Evolutionary conservation across 805 yeast genomes (phyloP).

Genomic region (Candida sakaeoensis): DNA sequence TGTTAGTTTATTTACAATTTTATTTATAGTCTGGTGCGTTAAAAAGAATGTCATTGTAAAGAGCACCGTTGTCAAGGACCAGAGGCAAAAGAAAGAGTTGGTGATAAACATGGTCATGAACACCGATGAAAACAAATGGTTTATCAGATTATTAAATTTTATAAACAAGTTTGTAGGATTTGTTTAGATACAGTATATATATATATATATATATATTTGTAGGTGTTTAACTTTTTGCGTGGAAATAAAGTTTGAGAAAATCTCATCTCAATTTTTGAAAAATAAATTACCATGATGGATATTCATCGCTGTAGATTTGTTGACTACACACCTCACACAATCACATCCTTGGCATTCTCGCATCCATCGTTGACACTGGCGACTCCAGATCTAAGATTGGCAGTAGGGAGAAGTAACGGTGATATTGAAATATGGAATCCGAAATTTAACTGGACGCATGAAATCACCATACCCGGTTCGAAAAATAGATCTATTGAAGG

Average conservation of each 20-base stretch:
- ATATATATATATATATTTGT: background rate
- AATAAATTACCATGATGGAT: conserved; percentile 42
- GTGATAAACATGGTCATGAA: conserved; percentile 41
- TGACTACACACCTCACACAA: conserved; percentile 80
- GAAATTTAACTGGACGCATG: conserved; percentile 75
- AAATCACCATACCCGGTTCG: conserved; percentile 68
- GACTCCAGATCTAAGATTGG: conserved; percentile 58
- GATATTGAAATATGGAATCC: conserved; percentile 97
- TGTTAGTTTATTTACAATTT: conserved; percentile 32
- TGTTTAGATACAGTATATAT: conserved; percentile 17
- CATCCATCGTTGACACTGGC: conserved; percentile 45
- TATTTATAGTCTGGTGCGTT: conserved; percentile 40
- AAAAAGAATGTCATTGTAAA: conserved; percentile 38
- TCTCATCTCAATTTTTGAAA: conserved; percentile 3
- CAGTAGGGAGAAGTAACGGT: conserved; percentile 92
- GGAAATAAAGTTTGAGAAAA: too few relatives aligned
- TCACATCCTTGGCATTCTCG: conserved; percentile 79
- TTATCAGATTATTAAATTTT: conserved; percentile 32
- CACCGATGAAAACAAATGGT: conserved; percentile 43
- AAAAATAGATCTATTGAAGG: conserved; percentile 86
- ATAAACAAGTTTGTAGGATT: conserved; percentile 42
- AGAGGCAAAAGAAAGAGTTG: conserved; percentile 31
- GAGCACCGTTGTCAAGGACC: conserved; percentile 36
- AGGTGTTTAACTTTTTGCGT: background rate
- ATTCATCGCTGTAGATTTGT: conserved; percentile 91